A percentile compares a stretch with the other conserved stretches of the same genome.
phyloP scores from a whole-genome alignment of 768 basidiomycete genomes.

The Nevesoporus exiguus region DNA sequence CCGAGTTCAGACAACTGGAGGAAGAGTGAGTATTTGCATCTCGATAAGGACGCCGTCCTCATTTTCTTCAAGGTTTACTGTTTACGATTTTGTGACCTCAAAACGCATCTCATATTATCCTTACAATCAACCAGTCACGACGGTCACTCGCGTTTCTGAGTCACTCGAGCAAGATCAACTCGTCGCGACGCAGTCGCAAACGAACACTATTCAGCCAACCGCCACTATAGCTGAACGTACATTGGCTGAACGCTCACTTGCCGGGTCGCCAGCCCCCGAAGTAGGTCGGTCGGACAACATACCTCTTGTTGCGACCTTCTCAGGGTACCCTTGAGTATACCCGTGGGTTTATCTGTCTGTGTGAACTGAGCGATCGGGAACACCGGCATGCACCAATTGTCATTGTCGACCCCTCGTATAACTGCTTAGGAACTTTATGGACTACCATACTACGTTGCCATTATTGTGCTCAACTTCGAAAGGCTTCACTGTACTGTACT shows the following conservation, averaged over 20 bases:
- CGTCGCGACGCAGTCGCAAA: conserved; percentile 33
- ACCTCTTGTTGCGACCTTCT: conserved; percentile 33
- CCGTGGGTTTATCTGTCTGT: neutral
- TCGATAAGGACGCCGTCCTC: conserved; percentile 1
- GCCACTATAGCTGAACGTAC: conserved; percentile 42
- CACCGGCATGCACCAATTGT: conserved; percentile 1
- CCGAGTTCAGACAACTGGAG: conserved; percentile 89
- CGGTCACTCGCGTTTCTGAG: conserved; percentile 28
- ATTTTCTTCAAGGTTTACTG: conserved; percentile 63
- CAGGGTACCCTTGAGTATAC: conserved; percentile 13
- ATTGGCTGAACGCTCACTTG: conserved; percentile 39
- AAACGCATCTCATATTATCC: conserved; percentile 85
- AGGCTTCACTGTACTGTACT: conserved; percentile 11
- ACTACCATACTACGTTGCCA: neutral
- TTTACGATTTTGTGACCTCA: conserved; percentile 78
- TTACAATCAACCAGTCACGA: conserved; percentile 62
- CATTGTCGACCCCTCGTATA: conserved; percentile 8
- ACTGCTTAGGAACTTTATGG: neutral
- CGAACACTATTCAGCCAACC: conserved; percentile 41
- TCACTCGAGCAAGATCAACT: conserved; percentile 29
- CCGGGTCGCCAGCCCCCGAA: conserved; percentile 38
- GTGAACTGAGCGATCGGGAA: neutral
- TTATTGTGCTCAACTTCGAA: neutral
- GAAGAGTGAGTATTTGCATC: conserved; percentile 63
- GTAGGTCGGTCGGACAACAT: conserved; percentile 38